A percentile compares a stretch with the other conserved stretches of the same genome.
Conservation (phyloP, 1,284 basidiomycete genomes). For the Sanghuangporus baumii region DNA sequence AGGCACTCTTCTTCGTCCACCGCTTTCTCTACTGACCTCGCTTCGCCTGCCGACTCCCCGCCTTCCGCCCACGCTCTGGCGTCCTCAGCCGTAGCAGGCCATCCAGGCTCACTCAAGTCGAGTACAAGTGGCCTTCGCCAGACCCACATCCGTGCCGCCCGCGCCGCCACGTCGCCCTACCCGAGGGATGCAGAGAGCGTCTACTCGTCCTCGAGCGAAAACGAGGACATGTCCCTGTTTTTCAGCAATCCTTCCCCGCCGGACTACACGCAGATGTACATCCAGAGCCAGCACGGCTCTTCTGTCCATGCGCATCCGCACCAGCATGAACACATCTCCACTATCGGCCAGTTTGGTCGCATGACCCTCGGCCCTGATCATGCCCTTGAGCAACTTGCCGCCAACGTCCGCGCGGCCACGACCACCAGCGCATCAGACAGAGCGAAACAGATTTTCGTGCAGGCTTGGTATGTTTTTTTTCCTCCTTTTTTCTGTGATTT, state of each 20-base stretch:
- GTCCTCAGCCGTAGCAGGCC: constrained; percentile 41
- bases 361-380: constrained; percentile 72
- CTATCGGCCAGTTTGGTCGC: constrained; percentile 63
- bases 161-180: constrained; percentile 73
- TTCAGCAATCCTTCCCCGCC: constrained; percentile 43
- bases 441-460: constrained; percentile 86
- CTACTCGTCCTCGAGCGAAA: constrained; percentile 79
- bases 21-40: constrained; percentile 36
- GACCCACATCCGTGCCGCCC: constrained; percentile 49
- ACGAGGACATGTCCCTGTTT: constrained; percentile 77
- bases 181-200: constrained; percentile 78
- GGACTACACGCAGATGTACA: constrained; percentile 60
- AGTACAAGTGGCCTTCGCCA: constrained; percentile 56
- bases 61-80: constrained; percentile 65
- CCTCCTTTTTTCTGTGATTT: constrained; percentile 1
- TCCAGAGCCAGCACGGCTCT: constrained; percentile 32
- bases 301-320: constrained; percentile 42
- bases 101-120: constrained; percentile 38
- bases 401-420: constrained; percentile 79
- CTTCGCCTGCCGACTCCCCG: constrained; percentile 54
- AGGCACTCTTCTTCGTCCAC: constrained; percentile 44
- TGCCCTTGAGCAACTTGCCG: constrained; percentile 77
- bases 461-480: constrained; percentile 62
- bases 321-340: constrained; percentile 58
- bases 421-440: constrained; percentile 84